Conservation (phyloP, 495 filamentous ascomycete species). For the Penicillium steckii region DNA sequence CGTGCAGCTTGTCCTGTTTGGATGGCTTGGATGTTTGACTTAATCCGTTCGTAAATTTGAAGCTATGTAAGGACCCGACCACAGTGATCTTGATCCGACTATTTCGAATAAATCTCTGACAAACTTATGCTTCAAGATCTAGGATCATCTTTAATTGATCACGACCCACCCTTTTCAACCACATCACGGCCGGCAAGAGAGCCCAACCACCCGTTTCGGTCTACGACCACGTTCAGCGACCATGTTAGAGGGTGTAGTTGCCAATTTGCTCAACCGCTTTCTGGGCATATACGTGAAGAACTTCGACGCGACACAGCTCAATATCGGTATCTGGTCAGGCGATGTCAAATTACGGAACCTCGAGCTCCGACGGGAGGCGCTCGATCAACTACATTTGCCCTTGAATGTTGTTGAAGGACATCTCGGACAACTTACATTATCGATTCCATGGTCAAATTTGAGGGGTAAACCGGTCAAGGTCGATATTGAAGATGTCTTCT, state of each 20-base stretch:
- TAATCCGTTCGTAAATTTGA: slow-evolving; percentile 9
- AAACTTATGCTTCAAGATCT: slow-evolving; percentile 5
- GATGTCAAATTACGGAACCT: slow-evolving; percentile 92
- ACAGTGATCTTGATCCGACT: background rate
- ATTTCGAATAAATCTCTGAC: slow-evolving; percentile 3
- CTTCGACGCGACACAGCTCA: slow-evolving; percentile 93
- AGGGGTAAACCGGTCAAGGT: slow-evolving; percentile 91
- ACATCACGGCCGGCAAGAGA: slow-evolving; percentile 21
- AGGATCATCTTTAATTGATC: slow-evolving; percentile 12
- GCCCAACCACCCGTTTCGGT: slow-evolving; percentile 31
- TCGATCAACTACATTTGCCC: slow-evolving; percentile 93
- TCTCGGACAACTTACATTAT: slow-evolving; percentile 82
- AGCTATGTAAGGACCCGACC: background rate
- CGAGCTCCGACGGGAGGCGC: slow-evolving; percentile 87
- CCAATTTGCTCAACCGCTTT: slow-evolving; percentile 95
- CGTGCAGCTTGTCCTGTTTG: slow-evolving; percentile 31
- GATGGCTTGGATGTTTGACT: slow-evolving; percentile 30
- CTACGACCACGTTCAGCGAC: slow-evolving; percentile 37
- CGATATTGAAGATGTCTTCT: slow-evolving; percentile 93
- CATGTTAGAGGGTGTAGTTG: slow-evolving; percentile 70
- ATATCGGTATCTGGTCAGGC: slow-evolving; percentile 97
- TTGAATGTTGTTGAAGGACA: slow-evolving; percentile 96
- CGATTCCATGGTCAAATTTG: slow-evolving; percentile 95
- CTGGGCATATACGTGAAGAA: slow-evolving; percentile 99
- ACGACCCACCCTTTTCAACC: slow-evolving; percentile 9